phyloP scores from a whole-genome alignment of 768 basidiomycete genomes.

The Mycena latifolia region DNA sequence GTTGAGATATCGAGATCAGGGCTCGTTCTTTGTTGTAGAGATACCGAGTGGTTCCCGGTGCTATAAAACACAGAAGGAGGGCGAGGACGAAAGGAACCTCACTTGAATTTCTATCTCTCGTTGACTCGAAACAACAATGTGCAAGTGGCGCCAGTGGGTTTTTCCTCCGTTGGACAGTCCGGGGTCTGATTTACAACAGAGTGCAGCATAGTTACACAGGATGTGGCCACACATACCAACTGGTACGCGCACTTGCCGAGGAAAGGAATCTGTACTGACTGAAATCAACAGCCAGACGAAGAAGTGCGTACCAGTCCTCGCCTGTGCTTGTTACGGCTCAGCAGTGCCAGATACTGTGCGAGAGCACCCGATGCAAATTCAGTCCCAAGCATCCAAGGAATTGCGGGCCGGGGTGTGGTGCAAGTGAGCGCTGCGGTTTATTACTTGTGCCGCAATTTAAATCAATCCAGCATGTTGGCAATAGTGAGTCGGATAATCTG shows the following conservation, averaged over 20 bases:
- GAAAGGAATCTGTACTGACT: constrained; percentile 15
- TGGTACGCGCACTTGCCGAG: constrained; percentile 54
- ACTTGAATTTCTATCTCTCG: constrained; percentile 10
- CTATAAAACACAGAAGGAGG: constrained; percentile 29
- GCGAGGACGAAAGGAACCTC: neutral
- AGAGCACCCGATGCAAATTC: constrained; percentile 76
- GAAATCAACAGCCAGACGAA: constrained; percentile 64
- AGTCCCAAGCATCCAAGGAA: constrained; percentile 70
- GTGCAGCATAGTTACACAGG: constrained; percentile 71
- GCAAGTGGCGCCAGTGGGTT: constrained; percentile 75
- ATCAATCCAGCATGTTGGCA: constrained; percentile 75
- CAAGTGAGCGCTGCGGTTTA: constrained; percentile 13
- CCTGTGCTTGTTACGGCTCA: constrained; percentile 32
- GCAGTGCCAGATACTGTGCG: constrained; percentile 71
- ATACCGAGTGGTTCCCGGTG: constrained; percentile 23
- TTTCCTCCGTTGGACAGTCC: constrained; percentile 27
- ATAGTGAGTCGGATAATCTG: constrained; percentile 63
- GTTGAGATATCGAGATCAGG: constrained; percentile 28
- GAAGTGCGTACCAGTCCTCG: constrained; percentile 55
- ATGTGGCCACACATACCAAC: constrained; percentile 67
- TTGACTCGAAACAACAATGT: constrained; percentile 60
- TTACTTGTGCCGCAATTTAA: neutral
- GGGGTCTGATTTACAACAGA: constrained; percentile 52
- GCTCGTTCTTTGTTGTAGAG: constrained; percentile 29
- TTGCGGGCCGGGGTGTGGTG: constrained; percentile 68